Base-by-base conservation (phyloP, 495 filamentous ascomycete genomes). In the Astrothelium subdiscretum region DNA sequence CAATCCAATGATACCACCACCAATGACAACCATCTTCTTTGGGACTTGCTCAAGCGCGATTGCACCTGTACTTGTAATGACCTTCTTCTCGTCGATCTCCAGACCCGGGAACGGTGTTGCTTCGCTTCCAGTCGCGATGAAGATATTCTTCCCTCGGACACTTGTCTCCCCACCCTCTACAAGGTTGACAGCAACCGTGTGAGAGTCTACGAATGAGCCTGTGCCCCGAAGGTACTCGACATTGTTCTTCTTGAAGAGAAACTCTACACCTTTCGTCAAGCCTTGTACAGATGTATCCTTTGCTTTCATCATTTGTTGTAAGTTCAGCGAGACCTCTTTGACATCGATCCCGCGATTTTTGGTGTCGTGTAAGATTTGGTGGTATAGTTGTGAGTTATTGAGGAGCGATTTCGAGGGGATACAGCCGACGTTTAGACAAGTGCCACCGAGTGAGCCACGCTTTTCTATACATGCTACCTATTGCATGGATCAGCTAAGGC, bases 341-440 rank as follows among this genome's bases (percentile, higher is more conserved):
- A 98, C 94, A 66, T 90, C 89, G 75, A 98, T 98, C 74, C 94
- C 94, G 73, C 94, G 91, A 75, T 88, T 86, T 80, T 97, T 96
- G 59, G 88, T 90, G 79, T 98, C 94, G 80, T 98, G 94, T 48
- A 92, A 85, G 70, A 97, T 87, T 78, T 91, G 87, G 81, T 98
- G 94, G 83, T 97, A 97, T 59, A 98, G 85, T 75, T 96, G 90
- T 67, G 95, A 96, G 82, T 97, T 98, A 86, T 98, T 97, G 74
- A 98, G 90, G 69, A 98, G 90, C 57, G 94, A 97, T 78, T 98
- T 98, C 62, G 94, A 97, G 52, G 94, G 94, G 70, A 98, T 98
- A 78, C 94, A 98, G 77, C 94, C 94, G 73, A 98, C 94, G 78
- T 98, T 98, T 69, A 98, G 80, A 81, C 94, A 98, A 66, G 94